Percentiles rank a stretch among this genome's conserved stretches.
phyloP scores from a whole-genome alignment of 2,329 filamentous ascomycete genomes.

The Colletotrichum scovillei region DNA sequence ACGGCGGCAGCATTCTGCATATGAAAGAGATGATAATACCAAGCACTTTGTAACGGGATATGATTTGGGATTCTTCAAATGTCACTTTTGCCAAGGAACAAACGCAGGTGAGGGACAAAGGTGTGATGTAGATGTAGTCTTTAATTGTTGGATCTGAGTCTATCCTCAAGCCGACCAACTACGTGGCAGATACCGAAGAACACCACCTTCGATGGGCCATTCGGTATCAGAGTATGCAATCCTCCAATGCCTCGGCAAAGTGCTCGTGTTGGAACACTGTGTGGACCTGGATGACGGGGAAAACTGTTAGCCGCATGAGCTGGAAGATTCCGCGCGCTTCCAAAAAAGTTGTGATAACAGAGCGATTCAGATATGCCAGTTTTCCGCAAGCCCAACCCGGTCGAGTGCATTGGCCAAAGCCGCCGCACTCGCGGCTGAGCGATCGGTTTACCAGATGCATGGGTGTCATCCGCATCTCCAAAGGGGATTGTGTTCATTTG shows the following conservation, averaged over 20 bases:
- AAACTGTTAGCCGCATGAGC: conserved; percentile 17
- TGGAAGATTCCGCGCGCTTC: conserved; percentile 29
- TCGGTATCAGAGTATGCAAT: neutral
- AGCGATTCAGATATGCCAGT: conserved; percentile 36
- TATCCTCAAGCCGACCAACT: neutral
- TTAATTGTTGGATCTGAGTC: too few relatives aligned
- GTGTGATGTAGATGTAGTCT: neutral
- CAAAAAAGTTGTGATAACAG: conserved; percentile 5
- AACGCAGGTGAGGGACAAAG: neutral
- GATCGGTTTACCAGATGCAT: conserved; percentile 38
- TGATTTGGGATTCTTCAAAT: neutral
- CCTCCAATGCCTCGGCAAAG: neutral
- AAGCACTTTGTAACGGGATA: conserved; percentile 1
- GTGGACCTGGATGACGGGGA: conserved; percentile 22
- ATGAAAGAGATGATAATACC: conserved; percentile 33
- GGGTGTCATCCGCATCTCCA: conserved; percentile 28
- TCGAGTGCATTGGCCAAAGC: conserved; percentile 27
- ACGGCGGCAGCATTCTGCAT: conserved; percentile 16
- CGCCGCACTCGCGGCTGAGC: conserved; percentile 36
- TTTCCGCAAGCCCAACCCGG: conserved; percentile 37
- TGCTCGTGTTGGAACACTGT: neutral
- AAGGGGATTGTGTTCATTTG: neutral
- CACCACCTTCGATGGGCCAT: neutral
- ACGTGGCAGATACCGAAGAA: neutral
- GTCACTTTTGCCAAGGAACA: neutral